A percentile compares a stretch with the other conserved stretches of the same genome.
These are phyloP conservation scores for Narthecium ossifragum DNA, from an alignment of 106 monocot genomes.

Conservation along the genomic window DNA sequence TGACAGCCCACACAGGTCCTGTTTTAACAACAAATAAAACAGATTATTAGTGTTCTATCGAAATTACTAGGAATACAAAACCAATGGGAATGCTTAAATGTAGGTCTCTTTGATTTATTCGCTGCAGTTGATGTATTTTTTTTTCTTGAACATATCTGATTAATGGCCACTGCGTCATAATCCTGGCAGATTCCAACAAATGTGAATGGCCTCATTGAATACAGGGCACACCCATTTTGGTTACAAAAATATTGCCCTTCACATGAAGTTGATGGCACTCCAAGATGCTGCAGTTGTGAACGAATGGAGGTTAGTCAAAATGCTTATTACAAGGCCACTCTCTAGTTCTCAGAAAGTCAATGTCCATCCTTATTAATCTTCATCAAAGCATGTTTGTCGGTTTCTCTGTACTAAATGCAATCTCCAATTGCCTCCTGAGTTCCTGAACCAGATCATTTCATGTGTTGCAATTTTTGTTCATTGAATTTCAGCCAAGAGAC, in stretches of 20 bases:
- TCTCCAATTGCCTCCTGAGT: background rate
- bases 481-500: constrained; percentile 56
- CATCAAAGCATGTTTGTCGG: background rate
- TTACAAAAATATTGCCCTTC: constrained; percentile 84
- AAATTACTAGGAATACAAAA: no score
- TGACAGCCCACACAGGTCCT: no score
- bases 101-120: no score
- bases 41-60: no score
- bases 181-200: constrained; percentile 78
- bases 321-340: background rate
- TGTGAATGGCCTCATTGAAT: constrained; percentile 70
- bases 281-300: constrained; percentile 92
- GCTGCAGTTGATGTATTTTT: no score
- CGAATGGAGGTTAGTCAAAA: constrained; percentile 67
- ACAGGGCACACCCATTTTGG: constrained; percentile 91
- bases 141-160: no score
- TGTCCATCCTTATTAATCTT: background rate
- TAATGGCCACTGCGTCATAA: no score
- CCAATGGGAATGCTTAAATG: no score
- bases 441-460: background rate
- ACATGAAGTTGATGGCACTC: constrained; percentile 75
- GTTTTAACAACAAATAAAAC: no score
- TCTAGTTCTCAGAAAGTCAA: no score
- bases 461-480: background rate
- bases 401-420: background rate